Evolutionary conservation across 164 flowering plant genomes (phyloP).

Genomic region (Paratinospora sagittata): DNA sequence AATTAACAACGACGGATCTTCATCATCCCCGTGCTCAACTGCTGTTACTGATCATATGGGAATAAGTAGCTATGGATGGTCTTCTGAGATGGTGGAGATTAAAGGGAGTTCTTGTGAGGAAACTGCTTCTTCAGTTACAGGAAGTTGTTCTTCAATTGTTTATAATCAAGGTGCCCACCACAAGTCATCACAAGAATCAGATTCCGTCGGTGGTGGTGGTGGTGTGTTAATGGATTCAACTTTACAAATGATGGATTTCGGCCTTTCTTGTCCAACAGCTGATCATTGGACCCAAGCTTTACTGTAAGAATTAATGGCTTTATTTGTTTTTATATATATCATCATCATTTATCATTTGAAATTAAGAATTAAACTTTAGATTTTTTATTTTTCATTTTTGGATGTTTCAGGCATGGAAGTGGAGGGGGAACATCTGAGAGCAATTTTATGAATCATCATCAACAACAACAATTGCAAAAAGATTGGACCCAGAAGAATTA

Average conservation of each 20-base stretch:
- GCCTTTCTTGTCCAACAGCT: constrained; percentile 31
- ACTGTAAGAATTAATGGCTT: constrained; percentile 35
- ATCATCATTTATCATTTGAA: not conserved
- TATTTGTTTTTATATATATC: no score
- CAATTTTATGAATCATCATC: constrained; percentile 16
- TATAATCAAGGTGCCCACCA: constrained; percentile 23
- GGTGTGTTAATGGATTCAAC: constrained; percentile 36
- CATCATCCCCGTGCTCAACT: constrained; percentile 41
- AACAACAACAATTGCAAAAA: constrained; percentile 6
- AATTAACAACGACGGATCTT: not conserved
- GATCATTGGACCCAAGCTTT: constrained; percentile 46
- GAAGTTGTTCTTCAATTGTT: constrained; percentile 24
- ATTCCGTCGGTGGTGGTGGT: constrained; percentile 23
- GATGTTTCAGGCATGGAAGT: constrained; percentile 18
- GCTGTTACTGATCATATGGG: constrained; percentile 27
- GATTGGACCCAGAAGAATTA: no score
- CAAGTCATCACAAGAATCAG: constrained; percentile 24
- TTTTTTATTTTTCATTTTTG: no score
- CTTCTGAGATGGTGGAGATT: constrained; percentile 25
- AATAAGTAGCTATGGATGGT: constrained; percentile 28
- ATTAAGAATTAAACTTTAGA: not conserved
- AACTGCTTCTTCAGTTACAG: constrained; percentile 26
- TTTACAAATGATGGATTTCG: constrained; percentile 43
- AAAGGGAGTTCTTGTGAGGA: constrained; percentile 33
- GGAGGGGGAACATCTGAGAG: constrained; percentile 31